Conservation (phyloP, 1,284 basidiomycete genomes). For the Tranzscheliella williamsii region DNA sequence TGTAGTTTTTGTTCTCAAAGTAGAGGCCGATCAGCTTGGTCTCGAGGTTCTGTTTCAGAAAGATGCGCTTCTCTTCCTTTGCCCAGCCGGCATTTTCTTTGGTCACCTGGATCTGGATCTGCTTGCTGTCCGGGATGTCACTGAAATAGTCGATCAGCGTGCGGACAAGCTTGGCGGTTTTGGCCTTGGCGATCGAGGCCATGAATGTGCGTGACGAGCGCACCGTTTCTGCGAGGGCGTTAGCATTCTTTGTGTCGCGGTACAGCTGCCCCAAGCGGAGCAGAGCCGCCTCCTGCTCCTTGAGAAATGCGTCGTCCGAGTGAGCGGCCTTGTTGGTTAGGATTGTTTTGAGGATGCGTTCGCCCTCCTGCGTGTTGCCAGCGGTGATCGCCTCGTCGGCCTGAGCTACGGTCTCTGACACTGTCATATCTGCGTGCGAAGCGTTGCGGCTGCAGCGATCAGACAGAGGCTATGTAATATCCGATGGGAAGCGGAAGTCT, state of each 20-base stretch:
- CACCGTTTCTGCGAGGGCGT: conserved; percentile 83
- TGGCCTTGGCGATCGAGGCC: conserved; percentile 93
- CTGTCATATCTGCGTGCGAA: too few relatives aligned
- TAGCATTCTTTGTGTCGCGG: conserved; percentile 79
- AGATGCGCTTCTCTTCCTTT: conserved; percentile 86
- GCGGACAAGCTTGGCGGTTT: conserved; percentile 87
- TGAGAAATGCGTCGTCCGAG: conserved; percentile 68
- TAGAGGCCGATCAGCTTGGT: conserved; percentile 82
- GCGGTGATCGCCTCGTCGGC: conserved; percentile 51
- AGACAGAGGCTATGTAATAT: too few relatives aligned
- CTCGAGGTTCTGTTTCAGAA: conserved; percentile 91
- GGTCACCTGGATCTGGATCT: conserved; percentile 82
- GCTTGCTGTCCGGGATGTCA: conserved; percentile 73
- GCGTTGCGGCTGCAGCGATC: too few relatives aligned
- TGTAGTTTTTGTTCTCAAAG: conserved; percentile 77
- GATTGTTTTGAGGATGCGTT: conserved; percentile 53
- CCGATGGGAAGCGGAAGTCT: too few relatives aligned
- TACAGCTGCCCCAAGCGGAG: conserved; percentile 85
- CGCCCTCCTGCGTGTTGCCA: conserved; percentile 41
- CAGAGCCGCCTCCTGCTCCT: conserved; percentile 84
- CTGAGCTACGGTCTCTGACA: conserved; percentile 44
- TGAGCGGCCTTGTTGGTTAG: conserved; percentile 30
- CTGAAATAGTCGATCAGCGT: conserved; percentile 88
- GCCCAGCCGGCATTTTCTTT: conserved; percentile 94
- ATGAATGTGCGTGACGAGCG: conserved; percentile 85